Conservation (phyloP, 2,329 filamentous ascomycete species). For the Colletotrichum somersetense region DNA sequence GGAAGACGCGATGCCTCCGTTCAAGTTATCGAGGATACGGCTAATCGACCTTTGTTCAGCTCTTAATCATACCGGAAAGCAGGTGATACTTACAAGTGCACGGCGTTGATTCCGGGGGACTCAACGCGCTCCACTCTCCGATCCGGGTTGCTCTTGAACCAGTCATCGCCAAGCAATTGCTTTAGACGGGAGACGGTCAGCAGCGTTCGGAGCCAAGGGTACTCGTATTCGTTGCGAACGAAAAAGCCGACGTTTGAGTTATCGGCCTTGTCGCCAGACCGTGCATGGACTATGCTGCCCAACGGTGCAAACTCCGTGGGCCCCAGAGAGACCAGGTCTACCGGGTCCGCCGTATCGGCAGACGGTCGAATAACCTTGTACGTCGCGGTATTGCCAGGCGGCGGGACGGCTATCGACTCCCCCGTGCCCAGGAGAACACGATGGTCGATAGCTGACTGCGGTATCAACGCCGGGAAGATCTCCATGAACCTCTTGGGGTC, state of each 20-base stretch:
- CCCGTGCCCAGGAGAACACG: constrained; percentile 41
- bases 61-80: too few species aligned
- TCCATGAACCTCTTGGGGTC: constrained; percentile 58
- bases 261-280: constrained; percentile 55
- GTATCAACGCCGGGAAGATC: constrained; percentile 55
- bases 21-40: constrained; percentile 38
- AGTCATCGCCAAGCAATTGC: constrained; percentile 47
- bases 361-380: constrained; percentile 32
- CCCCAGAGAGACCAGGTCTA: constrained; percentile 24
- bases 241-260: constrained; percentile 58
- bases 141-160: constrained; percentile 29
- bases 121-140: constrained; percentile 28
- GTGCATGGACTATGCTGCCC: constrained; percentile 52
- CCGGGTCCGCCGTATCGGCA: constrained; percentile 18
- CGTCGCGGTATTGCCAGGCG: constrained; percentile 5
- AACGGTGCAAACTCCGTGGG: constrained; percentile 42
- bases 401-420: neutral
- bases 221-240: constrained; percentile 55
- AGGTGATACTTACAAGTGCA: constrained; percentile 36
- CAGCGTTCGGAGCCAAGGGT: constrained; percentile 53
- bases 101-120: constrained; percentile 36
- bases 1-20: constrained; percentile 40
- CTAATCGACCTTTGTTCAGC: constrained; percentile 4
- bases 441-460: constrained; percentile 47
- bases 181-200: constrained; percentile 48